A percentile compares a stretch with the other conserved stretches of the same genome.
Evolutionary conservation across 164 flowering plant genomes (phyloP).

Genomic region (Malania oleifera): DNA sequence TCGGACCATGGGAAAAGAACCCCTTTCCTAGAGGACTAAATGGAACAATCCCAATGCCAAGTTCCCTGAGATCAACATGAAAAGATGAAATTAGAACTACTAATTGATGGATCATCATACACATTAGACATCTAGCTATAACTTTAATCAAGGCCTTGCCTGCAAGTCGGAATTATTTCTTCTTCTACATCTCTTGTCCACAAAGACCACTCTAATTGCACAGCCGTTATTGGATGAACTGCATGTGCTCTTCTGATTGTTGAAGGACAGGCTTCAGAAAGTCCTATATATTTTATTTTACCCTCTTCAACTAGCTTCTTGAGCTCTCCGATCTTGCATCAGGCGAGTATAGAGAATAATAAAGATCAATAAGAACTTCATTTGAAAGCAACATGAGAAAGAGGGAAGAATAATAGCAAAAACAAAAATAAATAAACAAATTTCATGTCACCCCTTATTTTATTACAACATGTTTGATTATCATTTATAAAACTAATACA

Average conservation of each 20-base stretch:
- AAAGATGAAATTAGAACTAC: neutral
- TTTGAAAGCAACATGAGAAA: neutral
- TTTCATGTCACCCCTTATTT: too few species aligned
- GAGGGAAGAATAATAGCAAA: too few species aligned
- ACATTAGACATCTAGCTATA: too few species aligned
- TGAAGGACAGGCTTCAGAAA: neutral
- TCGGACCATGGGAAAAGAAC: neutral
- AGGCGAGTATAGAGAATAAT: neutral
- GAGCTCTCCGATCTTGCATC: neutral
- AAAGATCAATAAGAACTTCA: neutral
- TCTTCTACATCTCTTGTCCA: too few species aligned
- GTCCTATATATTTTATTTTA: neutral
- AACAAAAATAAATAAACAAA: too few species aligned
- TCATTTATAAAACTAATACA: too few species aligned
- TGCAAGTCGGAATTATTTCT: slow-evolving; percentile 4
- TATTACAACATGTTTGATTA: too few species aligned
- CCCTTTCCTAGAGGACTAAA: neutral
- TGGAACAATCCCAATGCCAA: slow-evolving; percentile 4
- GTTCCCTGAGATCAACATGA: slow-evolving; percentile 4
- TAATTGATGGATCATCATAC: neutral
- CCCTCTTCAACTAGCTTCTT: neutral
- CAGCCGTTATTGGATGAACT: too few species aligned
- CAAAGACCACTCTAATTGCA: too few species aligned
- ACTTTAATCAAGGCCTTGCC: neutral
- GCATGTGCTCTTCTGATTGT: too few species aligned